Conservation (phyloP, 495 filamentous ascomycete species). For the Penicillium verhagenii region DNA sequence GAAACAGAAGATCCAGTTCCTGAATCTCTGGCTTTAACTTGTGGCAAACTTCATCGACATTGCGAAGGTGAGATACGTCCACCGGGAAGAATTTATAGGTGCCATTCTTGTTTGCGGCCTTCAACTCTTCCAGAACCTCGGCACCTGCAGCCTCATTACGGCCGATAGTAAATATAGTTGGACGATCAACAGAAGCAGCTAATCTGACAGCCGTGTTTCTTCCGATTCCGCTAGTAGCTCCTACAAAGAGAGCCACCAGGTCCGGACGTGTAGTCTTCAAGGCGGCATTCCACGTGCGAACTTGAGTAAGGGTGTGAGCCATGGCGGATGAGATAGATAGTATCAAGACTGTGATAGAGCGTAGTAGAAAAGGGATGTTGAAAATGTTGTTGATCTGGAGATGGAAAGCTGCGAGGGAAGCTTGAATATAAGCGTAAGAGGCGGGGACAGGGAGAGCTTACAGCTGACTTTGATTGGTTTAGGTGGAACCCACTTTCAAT, state of each 20-base stretch:
- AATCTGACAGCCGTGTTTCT: slow-evolving; percentile 32
- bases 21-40: background rate
- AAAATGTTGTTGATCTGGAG: too few species aligned
- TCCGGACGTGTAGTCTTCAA: background rate
- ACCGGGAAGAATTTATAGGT: background rate
- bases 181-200: slow-evolving; percentile 26
- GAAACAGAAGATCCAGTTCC: background rate
- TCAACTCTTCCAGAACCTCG: background rate
- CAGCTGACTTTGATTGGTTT: too few species aligned
- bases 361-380: too few species aligned
- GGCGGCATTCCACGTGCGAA: background rate
- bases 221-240: slow-evolving; percentile 42
- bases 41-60: background rate
- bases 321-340: background rate
- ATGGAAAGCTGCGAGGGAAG: too few species aligned
- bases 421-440: too few species aligned
- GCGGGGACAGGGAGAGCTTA: too few species aligned
- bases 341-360: too few species aligned
- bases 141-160: background rate
- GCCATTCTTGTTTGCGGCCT: background rate
- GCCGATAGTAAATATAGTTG: slow-evolving; percentile 35
- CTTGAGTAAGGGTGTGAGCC: background rate
- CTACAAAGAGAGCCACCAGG: slow-evolving; percentile 37
- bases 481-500: too few species aligned
- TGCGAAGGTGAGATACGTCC: background rate